These are phyloP conservation scores for Chlamydomonas schloesseri DNA, from an alignment of 139 green algal species.

Conservation along the genomic window DNA sequence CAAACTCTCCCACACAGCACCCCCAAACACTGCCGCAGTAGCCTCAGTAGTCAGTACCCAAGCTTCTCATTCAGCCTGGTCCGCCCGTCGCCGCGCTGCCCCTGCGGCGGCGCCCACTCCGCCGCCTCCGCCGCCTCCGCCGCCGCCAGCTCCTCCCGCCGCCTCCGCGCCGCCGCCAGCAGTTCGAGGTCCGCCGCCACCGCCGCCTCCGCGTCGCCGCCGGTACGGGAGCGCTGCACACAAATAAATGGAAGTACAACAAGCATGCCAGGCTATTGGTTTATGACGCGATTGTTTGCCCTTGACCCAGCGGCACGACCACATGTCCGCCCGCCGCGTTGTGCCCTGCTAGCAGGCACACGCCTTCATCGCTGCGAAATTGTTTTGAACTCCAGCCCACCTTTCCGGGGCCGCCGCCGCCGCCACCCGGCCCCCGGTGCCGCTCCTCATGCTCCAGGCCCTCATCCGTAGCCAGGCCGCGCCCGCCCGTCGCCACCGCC, in stretches of 20 bases:
- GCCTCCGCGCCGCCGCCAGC: slow-evolving; percentile 34
- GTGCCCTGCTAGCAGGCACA: too few species aligned
- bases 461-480: slow-evolving; percentile 15
- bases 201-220: slow-evolving; percentile 24
- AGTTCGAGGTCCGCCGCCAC: slow-evolving; percentile 43
- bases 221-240: neutral
- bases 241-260: too few species aligned
- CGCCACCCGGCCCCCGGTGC: neutral
- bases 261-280: too few species aligned
- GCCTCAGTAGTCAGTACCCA: slow-evolving; percentile 57
- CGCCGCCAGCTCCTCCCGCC: slow-evolving; percentile 25
- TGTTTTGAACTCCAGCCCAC: too few species aligned
- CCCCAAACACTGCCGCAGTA: too few species aligned
- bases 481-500: neutral
- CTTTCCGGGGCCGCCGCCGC: too few species aligned
- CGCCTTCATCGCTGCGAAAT: too few species aligned
- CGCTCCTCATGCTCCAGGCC: neutral
- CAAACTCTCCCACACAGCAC: too few species aligned
- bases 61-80: slow-evolving; percentile 71
- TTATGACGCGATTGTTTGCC: too few species aligned
- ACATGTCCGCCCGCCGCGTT: too few species aligned
- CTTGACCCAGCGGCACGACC: too few species aligned
- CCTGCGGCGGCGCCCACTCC: slow-evolving; percentile 63
- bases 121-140: slow-evolving; percentile 36
- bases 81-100: slow-evolving; percentile 68